Evolutionary conservation across 495 filamentous ascomycete species (phyloP).

Genomic region (Parathielavia appendiculata): DNA sequence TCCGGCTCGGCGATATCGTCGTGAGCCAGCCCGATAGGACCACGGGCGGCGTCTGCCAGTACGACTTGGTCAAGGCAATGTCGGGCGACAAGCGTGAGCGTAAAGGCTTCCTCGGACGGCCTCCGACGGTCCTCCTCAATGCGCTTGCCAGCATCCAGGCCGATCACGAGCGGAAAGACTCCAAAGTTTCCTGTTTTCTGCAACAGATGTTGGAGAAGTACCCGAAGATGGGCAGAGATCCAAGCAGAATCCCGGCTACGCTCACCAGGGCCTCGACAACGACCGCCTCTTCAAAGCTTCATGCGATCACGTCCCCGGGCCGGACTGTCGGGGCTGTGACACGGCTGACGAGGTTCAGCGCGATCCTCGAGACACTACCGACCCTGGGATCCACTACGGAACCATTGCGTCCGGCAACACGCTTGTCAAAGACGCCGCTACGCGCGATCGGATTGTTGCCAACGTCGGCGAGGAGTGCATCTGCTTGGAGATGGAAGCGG

Average conservation of each 20-base stretch:
- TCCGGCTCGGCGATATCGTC: neutral
- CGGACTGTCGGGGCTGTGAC: conserved; percentile 11
- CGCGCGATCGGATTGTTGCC: conserved; percentile 6
- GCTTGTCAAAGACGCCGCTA: conserved; percentile 25
- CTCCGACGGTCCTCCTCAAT: conserved; percentile 21
- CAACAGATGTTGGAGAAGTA: too few species aligned
- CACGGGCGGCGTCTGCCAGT: conserved; percentile 36
- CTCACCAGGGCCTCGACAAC: neutral
- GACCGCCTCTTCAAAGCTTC: neutral
- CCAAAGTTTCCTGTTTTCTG: too few species aligned
- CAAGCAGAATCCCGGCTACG: neutral
- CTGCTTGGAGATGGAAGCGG: conserved; percentile 35
- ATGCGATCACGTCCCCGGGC: neutral
- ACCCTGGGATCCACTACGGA: conserved; percentile 35
- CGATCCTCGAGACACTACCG: conserved; percentile 8
- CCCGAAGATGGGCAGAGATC: neutral
- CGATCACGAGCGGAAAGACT: conserved; percentile 9
- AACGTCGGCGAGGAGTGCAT: conserved; percentile 6
- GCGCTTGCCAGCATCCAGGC: conserved; percentile 16
- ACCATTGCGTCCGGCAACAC: conserved; percentile 40
- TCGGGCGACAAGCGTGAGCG: conserved; percentile 17
- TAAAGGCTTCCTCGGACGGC: conserved; percentile 26
- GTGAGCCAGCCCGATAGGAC: conserved; percentile 29
- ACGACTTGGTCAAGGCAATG: conserved; percentile 32
- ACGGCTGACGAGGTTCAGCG: conserved; percentile 12